Evolutionary conservation across 176 grass and related monocot species (phyloP), one percentile per base, ranked within the genome.

Genomic region (Hordeum marinum): DNA sequence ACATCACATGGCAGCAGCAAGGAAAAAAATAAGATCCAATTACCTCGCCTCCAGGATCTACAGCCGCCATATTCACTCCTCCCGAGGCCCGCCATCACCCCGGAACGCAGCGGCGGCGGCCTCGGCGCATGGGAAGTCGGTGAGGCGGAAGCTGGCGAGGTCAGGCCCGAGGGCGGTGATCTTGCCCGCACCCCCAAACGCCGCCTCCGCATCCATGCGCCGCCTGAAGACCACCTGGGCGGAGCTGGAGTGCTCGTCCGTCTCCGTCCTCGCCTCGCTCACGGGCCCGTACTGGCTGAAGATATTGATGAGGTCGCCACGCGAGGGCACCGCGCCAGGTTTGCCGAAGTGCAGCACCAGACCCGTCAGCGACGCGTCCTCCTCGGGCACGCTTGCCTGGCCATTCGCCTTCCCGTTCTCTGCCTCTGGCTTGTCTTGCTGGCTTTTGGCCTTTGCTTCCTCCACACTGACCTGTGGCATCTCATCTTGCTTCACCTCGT

Each of bases 261-360:
- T 68, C 68, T 84, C 83, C 42, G 83, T 89, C 77, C 78, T 89
- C 35, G 55, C 90, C 90, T 94, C 90, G 24, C 82, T 91, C 15
- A 95, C 69, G 20, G 92, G 91, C 20, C 92, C 95, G 46, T 90
- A 95, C 66, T 86, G 84, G 62, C 92, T 86, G 76, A 98, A 98
- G 72, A 91, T 78, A 61, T 83, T 85, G 29, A 93, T 85, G 63
- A 94, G 90, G 52, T 94, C 84, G 48, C 80, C 81, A 55, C 42
- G 57, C 63, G 88, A 80, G 12, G 92, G 95, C 59, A 97, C 46
- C 4, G 64, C 74, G 58, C 55, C 78, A 18, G 87, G 64, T 35
- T 54, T 81, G 63, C 71, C 82, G 67, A 98, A 93, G 63, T 88
- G 83, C 82, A 94, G 84, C 29, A 90, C 79, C 27, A 89, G 80